A percentile compares a stretch with the other conserved stretches of the same genome.
Conservation (phyloP, 192 early-diverging fungal genomes). For the Powellomyces hirtus region DNA sequence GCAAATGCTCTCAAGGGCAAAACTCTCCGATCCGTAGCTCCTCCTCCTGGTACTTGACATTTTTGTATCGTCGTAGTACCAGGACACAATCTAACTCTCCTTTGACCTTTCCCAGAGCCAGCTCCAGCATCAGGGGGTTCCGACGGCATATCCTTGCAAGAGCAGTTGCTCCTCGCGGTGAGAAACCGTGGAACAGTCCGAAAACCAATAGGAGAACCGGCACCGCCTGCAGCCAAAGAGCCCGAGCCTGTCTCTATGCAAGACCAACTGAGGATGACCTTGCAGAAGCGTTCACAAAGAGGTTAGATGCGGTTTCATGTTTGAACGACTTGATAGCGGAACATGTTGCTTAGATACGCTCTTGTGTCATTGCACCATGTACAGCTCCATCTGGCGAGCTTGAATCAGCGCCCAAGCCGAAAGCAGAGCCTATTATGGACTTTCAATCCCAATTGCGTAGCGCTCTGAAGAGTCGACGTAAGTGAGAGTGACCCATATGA, state of each 20-base stretch:
- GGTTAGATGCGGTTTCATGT: background rate
- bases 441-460: conserved; percentile 26
- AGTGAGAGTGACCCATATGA: background rate
- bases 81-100: too few species aligned
- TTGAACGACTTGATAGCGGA: too few species aligned
- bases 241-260: conserved; percentile 19
- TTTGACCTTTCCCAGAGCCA: too few species aligned
- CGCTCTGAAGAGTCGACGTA: conserved; percentile 18
- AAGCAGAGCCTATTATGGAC: conserved; percentile 9
- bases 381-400: background rate
- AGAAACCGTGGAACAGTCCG: conserved; percentile 14
- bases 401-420: conserved; percentile 4
- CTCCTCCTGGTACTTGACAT: conserved; percentile 1
- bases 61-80: too few species aligned
- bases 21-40: background rate
- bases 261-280: conserved; percentile 25
- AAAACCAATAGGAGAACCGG: conserved; percentile 10
- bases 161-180: conserved; percentile 1
- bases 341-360: too few species aligned
- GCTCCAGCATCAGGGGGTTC: conserved; percentile 1
- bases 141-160: conserved; percentile 8
- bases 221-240: background rate
- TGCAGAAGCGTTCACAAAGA: conserved; percentile 11
- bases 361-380: too few species aligned
- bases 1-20: conserved; percentile 12